Evolutionary conservation across 2,329 filamentous ascomycete genomes (phyloP), one percentile per base, ranked within the genome.

Genomic region (Aspergillus nomiae): DNA sequence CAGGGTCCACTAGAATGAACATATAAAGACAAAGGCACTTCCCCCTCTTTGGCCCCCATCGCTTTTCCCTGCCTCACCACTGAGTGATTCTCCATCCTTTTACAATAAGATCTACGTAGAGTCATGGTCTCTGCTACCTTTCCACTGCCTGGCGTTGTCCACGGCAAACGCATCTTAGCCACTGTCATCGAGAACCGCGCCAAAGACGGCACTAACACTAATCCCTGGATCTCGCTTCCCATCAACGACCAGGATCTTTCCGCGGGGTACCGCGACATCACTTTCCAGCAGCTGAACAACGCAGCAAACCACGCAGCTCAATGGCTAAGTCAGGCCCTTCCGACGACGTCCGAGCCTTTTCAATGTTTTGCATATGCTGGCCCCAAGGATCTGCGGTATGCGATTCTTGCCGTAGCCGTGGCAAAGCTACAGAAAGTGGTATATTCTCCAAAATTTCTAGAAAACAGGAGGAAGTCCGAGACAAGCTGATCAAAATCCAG

Each of bases 161-260:
- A 63, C 36, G 63, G 65, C 6, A 45, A 65, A 12, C 61, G 63
- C 1, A 68, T 68, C n/a, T 43, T 71, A 7, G 54, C 65, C 12
- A 61, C 61, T 2, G 65, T 69, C 14, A 64, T 72, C 14, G 67
- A 71, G 43, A 30, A 59, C 7, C 61, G 65, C 41, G 69, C 70
- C 48, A 53, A 50, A 19, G 41, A 60, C 9, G 48, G 60, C 24
- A 45, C 62, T 4, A 51, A 60, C 8, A 64, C 57, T 7, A 26
- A 50, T 1, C 46, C 63, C 51, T 72, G 67, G 68, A 51, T 66
- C 0, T 72, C 71, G 1, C 55, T 71, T 1, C 70, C 71, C 4
- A 26, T 69, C 8, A 43, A 41, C 8, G 38, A 41, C 16, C 38
- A 41, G 38, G 38, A 41, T 41, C 38, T 41, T 41, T 41, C 38